Evolutionary conservation across 169 alveolate species (phyloP), one percentile per base, ranked within the genome.

Genomic region (Plasmodium vinckei): DNA sequence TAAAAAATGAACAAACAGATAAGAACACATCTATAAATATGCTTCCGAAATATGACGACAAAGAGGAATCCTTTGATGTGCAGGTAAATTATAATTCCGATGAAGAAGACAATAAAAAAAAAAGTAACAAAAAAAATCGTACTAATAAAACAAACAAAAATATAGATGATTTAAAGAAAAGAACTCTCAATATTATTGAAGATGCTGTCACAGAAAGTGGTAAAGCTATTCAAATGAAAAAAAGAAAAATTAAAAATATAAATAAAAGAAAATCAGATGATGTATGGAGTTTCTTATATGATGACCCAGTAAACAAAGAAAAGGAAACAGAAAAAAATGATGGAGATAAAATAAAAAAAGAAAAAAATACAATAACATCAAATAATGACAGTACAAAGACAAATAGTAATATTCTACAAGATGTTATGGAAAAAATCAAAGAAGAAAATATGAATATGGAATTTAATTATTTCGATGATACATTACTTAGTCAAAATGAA

Each of bases 221-320:
- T 4, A 33, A 33, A 3, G 7, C 7, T 33, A 33, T 33, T 3
- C 42, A 33, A 33, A 33, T 77, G 67, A 77, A 77, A 46, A 77
- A 77, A 44, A 77, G 77, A 63, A 77, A 77, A 77, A 64, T 77
- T 12, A 33, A 77, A 49, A 77, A 77, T 44, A 77, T 77, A 67
- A 77, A 51, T 42, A 77, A 44, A 68, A 54, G 88, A 69, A 77
- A 77, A 57, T 71, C 59, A 15, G 87, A 73, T 49, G 88, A 77
- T 68, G 75, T 60, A 3, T 77, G 88, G 88, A 75, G 54, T 39
- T 77, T 77, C 49, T 60, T 77, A 15, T 77, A 77, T 12, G 77
- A 77, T 2, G 61, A 71, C 3, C 84, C 84, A 7, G 5, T 3
- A 33, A 33, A 33, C 5, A 7, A 33, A 2, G 42, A 33, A 33